A percentile compares a stretch with the other conserved stretches of the same genome.
phyloP scores from a whole-genome alignment of 768 basidiomycete species.

The Xerocomus potaroensis region DNA sequence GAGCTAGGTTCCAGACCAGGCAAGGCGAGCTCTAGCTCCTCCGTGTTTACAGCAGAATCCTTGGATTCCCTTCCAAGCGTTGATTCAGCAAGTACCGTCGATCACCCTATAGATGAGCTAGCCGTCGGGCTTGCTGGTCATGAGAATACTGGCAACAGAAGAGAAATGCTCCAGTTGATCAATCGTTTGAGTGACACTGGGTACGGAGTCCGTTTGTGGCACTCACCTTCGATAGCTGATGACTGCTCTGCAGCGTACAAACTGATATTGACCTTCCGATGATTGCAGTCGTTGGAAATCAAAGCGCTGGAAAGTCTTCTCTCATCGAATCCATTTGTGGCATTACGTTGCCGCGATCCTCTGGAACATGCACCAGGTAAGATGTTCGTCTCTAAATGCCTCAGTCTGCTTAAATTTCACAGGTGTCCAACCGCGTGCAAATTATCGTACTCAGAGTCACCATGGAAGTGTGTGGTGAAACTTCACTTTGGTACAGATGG shows the following conservation, averaged over 20 bases:
- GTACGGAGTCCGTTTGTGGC: constrained; percentile 28
- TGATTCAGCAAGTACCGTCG: neutral
- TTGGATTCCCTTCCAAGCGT: no score
- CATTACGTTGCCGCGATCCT: constrained; percentile 59
- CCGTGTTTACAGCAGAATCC: no score
- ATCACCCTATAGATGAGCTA: neutral
- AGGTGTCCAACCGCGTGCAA: constrained; percentile 60
- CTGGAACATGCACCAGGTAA: constrained; percentile 74
- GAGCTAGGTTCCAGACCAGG: no score
- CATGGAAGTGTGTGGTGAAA: constrained; percentile 51
- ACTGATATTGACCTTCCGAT: constrained; percentile 67
- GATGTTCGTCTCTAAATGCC: neutral
- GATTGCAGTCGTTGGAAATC: constrained; percentile 66
- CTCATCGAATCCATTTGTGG: constrained; percentile 74
- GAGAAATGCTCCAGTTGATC: constrained; percentile 53
- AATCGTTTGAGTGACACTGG: constrained; percentile 61
- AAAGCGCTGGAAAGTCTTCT: constrained; percentile 72
- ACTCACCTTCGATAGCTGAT: neutral
- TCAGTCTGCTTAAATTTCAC: constrained; percentile 3
- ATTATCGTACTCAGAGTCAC: constrained; percentile 35
- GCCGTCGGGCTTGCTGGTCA: constrained; percentile 54
- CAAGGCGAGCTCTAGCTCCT: no score
- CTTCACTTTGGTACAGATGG: constrained; percentile 42
- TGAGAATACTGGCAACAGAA: constrained; percentile 37
- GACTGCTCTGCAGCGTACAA: constrained; percentile 45